These are phyloP conservation scores for Phytophthora litchii DNA, from an alignment of 352 stramenopile genomes.

Conservation along the genomic window DNA sequence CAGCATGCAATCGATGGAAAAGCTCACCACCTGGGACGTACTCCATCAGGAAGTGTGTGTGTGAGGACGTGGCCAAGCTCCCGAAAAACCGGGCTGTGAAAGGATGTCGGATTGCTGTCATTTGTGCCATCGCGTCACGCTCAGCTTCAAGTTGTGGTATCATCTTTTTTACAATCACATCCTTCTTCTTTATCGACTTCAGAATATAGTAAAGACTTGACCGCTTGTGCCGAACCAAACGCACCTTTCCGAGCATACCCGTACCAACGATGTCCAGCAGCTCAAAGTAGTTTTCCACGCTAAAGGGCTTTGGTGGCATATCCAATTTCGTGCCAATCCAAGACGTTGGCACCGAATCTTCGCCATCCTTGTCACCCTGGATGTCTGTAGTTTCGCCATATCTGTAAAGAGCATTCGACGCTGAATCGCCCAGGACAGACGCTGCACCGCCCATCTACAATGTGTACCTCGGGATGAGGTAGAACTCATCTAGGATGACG, in stretches of 20 bases:
- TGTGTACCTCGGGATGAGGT: slow-evolving; percentile 6
- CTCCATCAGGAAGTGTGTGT: slow-evolving; percentile 77
- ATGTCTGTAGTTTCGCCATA: slow-evolving; percentile 23
- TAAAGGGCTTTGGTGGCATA: slow-evolving; percentile 61
- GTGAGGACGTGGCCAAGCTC: slow-evolving; percentile 58
- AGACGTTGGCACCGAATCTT: background rate
- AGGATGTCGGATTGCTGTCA: slow-evolving; percentile 48
- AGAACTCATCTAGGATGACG: slow-evolving; percentile 23
- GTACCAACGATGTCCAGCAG: slow-evolving; percentile 66
- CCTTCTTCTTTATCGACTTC: slow-evolving; percentile 78
- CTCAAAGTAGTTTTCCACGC: slow-evolving; percentile 61
- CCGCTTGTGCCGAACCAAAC: slow-evolving; percentile 63
- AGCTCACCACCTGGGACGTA: slow-evolving; percentile 73
- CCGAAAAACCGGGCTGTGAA: slow-evolving; percentile 69
- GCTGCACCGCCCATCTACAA: slow-evolving; percentile 30
- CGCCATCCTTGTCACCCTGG: slow-evolving; percentile 10
- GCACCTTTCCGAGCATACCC: slow-evolving; percentile 76
- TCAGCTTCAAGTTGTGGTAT: slow-evolving; percentile 59
- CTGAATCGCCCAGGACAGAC: slow-evolving; percentile 22
- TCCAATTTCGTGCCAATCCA: slow-evolving; percentile 66
- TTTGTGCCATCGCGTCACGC: slow-evolving; percentile 46
- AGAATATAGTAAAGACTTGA: slow-evolving; percentile 68
- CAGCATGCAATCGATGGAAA: slow-evolving; percentile 56
- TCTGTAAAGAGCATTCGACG: slow-evolving; percentile 17
- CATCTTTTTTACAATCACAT: slow-evolving; percentile 66